Percentiles rank a stretch among this genome's conserved stretches.
phyloP scores from a whole-genome alignment of 148 eudicot species.

The Chenopodium album region DNA sequence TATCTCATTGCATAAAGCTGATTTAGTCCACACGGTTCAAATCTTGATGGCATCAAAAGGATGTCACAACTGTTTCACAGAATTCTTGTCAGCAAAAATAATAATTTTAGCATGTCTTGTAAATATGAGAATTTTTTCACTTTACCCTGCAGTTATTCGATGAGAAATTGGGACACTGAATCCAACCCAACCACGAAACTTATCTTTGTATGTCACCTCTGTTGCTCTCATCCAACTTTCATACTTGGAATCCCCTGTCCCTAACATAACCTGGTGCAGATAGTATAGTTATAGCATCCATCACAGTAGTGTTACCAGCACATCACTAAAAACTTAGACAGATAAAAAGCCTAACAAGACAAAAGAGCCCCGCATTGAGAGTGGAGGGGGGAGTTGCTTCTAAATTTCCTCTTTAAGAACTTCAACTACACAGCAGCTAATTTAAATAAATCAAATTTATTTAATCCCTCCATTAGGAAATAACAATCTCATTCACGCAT shows the following conservation, averaged over 20 bases:
- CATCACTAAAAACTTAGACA: neutral
- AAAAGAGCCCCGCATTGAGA: neutral
- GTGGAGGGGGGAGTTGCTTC: neutral
- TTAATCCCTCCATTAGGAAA: neutral
- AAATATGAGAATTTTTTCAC: neutral
- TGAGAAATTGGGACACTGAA: constrained; percentile 95
- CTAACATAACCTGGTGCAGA: constrained; percentile 82
- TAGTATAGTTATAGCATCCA: neutral
- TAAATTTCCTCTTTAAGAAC: neutral
- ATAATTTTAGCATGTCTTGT: neutral
- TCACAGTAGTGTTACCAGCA: neutral
- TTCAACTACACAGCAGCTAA: neutral
- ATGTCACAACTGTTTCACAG: constrained; percentile 75
- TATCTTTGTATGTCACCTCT: constrained; percentile 60
- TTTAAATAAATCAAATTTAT: neutral
- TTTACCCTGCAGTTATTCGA: constrained; percentile 92
- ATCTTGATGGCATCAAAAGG: constrained; percentile 97
- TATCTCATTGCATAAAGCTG: constrained; percentile 98
- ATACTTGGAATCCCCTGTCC: constrained; percentile 78
- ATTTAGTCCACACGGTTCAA: constrained; percentile 96
- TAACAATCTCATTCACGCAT: too few relatives aligned
- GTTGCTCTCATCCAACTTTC: constrained; percentile 93
- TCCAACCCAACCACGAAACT: constrained; percentile 95
- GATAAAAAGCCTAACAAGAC: neutral
- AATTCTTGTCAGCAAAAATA: constrained; percentile 1